These are phyloP conservation scores for Fusarium subglutinans DNA, from an alignment of 2,329 filamentous ascomycete genomes.

Conservation along the genomic window DNA sequence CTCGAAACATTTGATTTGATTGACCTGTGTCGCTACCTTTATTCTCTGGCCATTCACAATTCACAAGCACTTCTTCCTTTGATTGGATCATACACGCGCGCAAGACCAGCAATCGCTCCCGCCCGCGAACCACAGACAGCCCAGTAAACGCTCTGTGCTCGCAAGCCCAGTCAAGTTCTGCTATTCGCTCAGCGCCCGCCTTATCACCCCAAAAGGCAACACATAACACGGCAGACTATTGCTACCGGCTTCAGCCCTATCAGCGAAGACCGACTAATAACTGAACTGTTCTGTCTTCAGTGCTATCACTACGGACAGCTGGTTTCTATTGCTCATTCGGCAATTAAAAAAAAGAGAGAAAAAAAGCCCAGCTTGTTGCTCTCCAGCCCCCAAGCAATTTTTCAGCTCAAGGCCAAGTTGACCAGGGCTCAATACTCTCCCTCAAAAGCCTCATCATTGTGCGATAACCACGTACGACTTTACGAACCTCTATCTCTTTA, in stretches of 20 bases:
- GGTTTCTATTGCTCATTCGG: not conserved
- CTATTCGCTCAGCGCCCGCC: conserved; percentile 30
- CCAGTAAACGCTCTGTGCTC: conserved; percentile 23
- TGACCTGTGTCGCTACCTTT: conserved; percentile 28
- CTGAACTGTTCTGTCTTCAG: not conserved
- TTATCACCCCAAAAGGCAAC: conserved; percentile 34
- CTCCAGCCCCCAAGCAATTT: not conserved
- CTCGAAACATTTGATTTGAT: conserved; percentile 40
- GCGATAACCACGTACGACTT: not conserved
- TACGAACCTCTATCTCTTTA: not conserved
- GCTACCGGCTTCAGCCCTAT: conserved; percentile 5
- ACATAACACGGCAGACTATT: conserved; percentile 11
- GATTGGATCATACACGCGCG: conserved; percentile 39
- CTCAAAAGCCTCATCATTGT: conserved; percentile 8
- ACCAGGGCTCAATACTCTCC: not conserved
- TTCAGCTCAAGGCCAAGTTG: conserved; percentile 1
- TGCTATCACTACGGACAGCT: not conserved
- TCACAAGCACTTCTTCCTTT: conserved; percentile 40
- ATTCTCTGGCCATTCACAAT: conserved; percentile 45
- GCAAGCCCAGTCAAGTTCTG: conserved; percentile 8
- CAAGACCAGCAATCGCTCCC: conserved; percentile 22
- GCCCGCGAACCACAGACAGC: conserved; percentile 7
- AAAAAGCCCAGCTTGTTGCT: conserved; percentile 6
- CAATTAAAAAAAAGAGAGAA: not conserved
- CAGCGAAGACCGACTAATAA: conserved; percentile 1